phyloP scores from a whole-genome alignment of 495 filamentous ascomycete genomes.

The Achaetomiella virescens region DNA sequence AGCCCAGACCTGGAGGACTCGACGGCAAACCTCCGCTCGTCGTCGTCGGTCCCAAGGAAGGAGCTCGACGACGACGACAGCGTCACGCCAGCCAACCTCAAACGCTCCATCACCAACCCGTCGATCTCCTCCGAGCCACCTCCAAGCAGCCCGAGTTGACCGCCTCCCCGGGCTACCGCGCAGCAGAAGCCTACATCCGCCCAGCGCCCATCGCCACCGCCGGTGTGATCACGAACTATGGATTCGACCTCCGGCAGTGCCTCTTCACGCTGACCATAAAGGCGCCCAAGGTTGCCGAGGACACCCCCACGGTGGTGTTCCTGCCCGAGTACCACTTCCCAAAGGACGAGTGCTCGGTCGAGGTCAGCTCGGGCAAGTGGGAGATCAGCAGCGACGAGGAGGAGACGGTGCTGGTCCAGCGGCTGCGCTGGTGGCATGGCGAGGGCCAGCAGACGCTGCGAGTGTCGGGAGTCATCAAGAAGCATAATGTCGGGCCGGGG shows the following conservation, averaged over 20 bases:
- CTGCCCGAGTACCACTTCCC: conserved; percentile 94
- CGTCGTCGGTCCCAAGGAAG: conserved; percentile 22
- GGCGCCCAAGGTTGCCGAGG: conserved; percentile 44
- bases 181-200: conserved; percentile 85
- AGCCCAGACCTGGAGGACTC: conserved; percentile 34
- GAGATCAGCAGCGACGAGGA: conserved; percentile 66
- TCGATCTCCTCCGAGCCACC: conserved; percentile 59
- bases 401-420: conserved; percentile 60
- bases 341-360: conserved; percentile 56
- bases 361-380: conserved; percentile 85
- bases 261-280: conserved; percentile 64
- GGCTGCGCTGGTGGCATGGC: conserved; percentile 84
- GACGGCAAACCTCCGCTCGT: conserved; percentile 24
- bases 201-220: conserved; percentile 73
- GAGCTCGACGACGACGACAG: conserved; percentile 49
- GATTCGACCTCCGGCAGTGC: conserved; percentile 72
- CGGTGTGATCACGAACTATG: conserved; percentile 59
- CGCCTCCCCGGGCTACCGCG: conserved; percentile 66
- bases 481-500: conserved; percentile 32
- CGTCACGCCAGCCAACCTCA: conserved; percentile 65
- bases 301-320: conserved; percentile 74
- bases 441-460: conserved; percentile 75
- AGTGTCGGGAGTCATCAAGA: conserved; percentile 62
- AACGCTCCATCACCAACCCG: conserved; percentile 60
- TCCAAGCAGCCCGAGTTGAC: conserved; percentile 47